Conservation (phyloP, 1,284 basidiomycete species). For the Irpex lacteus region DNA sequence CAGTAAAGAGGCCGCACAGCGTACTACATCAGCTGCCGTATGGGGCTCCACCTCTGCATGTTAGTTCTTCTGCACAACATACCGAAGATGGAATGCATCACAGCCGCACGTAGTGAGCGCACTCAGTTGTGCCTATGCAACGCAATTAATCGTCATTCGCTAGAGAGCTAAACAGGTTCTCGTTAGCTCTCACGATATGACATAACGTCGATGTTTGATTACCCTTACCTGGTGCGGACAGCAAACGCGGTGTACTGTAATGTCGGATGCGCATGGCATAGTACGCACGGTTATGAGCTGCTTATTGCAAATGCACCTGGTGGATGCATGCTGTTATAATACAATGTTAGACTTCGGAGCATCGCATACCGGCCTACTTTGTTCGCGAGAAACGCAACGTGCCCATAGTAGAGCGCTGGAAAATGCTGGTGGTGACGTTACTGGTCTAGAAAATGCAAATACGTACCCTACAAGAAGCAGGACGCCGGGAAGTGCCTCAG, state of each 20-base stretch:
- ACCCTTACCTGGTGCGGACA: not conserved
- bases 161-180: not conserved
- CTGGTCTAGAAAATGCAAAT: not conserved
- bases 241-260: not conserved
- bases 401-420: not conserved
- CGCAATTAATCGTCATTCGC: not conserved
- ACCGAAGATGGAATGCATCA: not conserved
- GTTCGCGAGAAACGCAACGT: not conserved
- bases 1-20: too few relatives aligned
- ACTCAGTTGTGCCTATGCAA: not conserved
- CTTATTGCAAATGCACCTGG: not conserved
- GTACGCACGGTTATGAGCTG: not conserved
- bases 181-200: not conserved
- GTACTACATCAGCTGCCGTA: too few relatives aligned
- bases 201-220: not conserved
- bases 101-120: not conserved
- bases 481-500: not conserved
- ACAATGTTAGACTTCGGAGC: not conserved
- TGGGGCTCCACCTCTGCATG: not conserved
- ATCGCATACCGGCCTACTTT: not conserved
- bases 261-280: not conserved
- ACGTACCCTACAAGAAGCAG: not conserved
- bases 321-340: not conserved
- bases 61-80: not conserved
- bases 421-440: not conserved